Conservation (phyloP, 257 asterid genomes). For the Dorcoceras hygrometricum region DNA sequence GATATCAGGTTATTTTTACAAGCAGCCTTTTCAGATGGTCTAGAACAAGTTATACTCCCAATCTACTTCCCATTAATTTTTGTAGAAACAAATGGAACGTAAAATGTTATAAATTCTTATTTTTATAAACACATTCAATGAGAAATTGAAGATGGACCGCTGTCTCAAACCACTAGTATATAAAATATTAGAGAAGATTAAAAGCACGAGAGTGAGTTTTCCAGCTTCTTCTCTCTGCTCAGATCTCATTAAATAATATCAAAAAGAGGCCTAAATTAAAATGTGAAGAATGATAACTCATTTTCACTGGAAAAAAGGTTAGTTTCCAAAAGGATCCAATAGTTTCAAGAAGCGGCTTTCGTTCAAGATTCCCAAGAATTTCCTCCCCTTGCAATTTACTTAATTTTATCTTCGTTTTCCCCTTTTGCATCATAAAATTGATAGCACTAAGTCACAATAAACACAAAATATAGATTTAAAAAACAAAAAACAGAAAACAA, state of each 20-base stretch:
- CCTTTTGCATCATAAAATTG: neutral
- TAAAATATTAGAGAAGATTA: neutral
- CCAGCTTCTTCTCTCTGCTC: slow-evolving; percentile 1
- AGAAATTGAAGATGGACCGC: no score
- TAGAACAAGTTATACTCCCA: no score
- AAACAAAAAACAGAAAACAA: no score
- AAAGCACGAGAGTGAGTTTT: neutral
- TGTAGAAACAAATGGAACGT: no score
- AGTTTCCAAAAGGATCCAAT: neutral
- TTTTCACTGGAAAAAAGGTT: neutral
- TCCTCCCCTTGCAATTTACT: neutral
- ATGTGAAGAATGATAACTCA: neutral
- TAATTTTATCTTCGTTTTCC: neutral
- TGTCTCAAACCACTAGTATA: no score
- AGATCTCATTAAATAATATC: slow-evolving; percentile 26
- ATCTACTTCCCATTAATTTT: no score
- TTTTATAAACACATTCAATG: no score
- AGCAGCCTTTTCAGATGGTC: no score
- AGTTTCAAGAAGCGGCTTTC: slow-evolving; percentile 15
- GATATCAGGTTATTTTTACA: no score
- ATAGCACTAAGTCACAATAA: neutral
- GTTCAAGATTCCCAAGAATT: slow-evolving; percentile 25
- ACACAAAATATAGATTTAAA: no score
- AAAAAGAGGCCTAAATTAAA: slow-evolving; percentile 11
- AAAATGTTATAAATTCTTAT: no score